Evolutionary conservation across 1,284 basidiomycete species (phyloP).

Genomic region (Moniliella sp.): DNA sequence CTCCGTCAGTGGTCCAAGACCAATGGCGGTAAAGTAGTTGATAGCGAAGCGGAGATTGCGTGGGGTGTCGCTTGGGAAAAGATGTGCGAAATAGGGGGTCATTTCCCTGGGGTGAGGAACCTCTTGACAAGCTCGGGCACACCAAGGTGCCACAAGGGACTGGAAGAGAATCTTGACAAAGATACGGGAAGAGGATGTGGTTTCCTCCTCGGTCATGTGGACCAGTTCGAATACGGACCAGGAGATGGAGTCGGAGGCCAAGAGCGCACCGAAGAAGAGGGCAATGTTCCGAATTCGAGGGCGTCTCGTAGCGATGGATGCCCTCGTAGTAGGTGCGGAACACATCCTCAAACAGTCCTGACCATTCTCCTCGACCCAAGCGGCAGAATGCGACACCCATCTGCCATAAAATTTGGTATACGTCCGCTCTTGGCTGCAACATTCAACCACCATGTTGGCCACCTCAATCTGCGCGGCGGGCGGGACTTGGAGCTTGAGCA

Average conservation of each 20-base stretch:
- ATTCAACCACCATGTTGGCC: slow-evolving; percentile 95
- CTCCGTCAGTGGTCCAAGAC: slow-evolving; percentile 70
- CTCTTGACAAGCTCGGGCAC: no score
- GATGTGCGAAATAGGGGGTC: slow-evolving; percentile 49
- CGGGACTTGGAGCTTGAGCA: slow-evolving; percentile 68
- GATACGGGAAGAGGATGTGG: slow-evolving; percentile 82
- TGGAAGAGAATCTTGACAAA: slow-evolving; percentile 89
- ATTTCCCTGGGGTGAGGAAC: slow-evolving; percentile 44
- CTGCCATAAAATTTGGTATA: slow-evolving; percentile 88
- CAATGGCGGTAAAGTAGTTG: slow-evolving; percentile 80
- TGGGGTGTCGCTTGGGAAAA: slow-evolving; percentile 89
- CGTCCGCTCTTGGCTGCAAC: slow-evolving; percentile 94
- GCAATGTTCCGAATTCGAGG: slow-evolving; percentile 78
- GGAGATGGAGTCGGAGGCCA: slow-evolving; percentile 54
- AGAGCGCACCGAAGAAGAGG: slow-evolving; percentile 74
- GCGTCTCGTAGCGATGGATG: no score
- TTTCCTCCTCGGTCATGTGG: slow-evolving; percentile 91
- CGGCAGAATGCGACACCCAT: no score
- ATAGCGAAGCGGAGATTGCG: slow-evolving; percentile 91
- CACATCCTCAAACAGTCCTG: slow-evolving; percentile 47
- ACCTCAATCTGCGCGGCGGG: slow-evolving; percentile 51
- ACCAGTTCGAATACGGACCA: slow-evolving; percentile 68
- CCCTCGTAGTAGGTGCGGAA: slow-evolving; percentile 82
- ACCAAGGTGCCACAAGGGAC: no score
- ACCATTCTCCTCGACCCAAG: slow-evolving; percentile 56